Base-by-base conservation (phyloP, 2,329 filamentous ascomycete genomes). In the Trichoderma hamatum region DNA sequence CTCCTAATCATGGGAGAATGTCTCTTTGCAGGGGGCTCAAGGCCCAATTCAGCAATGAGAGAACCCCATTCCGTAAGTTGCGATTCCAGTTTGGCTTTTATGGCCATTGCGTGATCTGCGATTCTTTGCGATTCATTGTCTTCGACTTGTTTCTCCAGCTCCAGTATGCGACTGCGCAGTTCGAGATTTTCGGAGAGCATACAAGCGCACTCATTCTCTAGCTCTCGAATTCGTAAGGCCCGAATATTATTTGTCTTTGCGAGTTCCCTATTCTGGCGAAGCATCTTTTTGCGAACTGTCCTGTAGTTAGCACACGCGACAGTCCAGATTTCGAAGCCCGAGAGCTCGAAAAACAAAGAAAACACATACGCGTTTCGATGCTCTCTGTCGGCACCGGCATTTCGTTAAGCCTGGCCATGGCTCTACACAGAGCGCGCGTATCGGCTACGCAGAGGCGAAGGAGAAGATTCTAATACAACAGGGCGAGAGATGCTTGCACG, bases 221-320 rank as follows among this genome's bases (percentile, higher is more conserved):
- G 85, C 72, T 85, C 88, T 70, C 92, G 89, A 74, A 96, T 94
- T 72, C 90, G 90, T 36, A 93, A 84, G 36, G 91, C 92, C 78
- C 94, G 91, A 62, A 87, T 85, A 28, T 92, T 93, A 80, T 96
- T 96, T 74, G 86, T 88, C 77, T 90, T 89, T 71, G 92, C 92
- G 72, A 96, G 90, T 75, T 96, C 92, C 80, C 92, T 88, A 78
- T 96, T 96, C 78, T 96, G 93, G 67, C 92, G 88, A 75, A 94
- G 83, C 76, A 94, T 93, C 77, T 91, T 90, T 75, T 90, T 88
- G 78, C 92, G 92, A 70, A 95, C 92, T 94, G n/a, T 73, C 60
- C 72, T 11, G 5, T 24, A 10, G 51, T 70, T 60, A 68, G 66
- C 56, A 68, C 46, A 43, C 49, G 55, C 36, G 58, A 26, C 21